Base-by-base conservation (phyloP, 2,329 filamentous ascomycete genomes). In the Nemania abortiva region DNA sequence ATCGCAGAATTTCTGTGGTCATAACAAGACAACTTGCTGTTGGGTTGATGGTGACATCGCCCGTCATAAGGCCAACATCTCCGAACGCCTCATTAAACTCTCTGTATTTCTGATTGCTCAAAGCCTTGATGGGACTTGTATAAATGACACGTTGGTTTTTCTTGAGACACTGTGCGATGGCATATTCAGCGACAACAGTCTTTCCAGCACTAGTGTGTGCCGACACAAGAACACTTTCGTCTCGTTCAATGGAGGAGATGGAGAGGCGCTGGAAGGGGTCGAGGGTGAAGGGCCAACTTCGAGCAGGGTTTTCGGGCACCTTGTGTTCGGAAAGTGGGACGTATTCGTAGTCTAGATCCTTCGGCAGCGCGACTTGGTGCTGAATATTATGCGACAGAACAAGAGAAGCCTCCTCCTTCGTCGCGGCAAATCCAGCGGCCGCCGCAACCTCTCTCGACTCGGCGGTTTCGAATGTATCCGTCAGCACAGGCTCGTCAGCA, bases 91-190 rank as follows among this genome's bases (percentile, higher is more conserved):
- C 93, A 74, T 92, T 91, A 81, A 99, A 99, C 79, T 99, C 96
- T 84, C 96, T 88, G 81, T 97, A 99, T 80, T 99, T 99, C 79
- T 99, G 96, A 82, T 99, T 99, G 82, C 95, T 98, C 76, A 99
- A 85, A 11, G 96, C 96, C 83, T 99, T 99, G 86, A 99, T 99
- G 1, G 96, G 96, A 87, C 95, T 98, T 9, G 96, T 99, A 83
- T 99, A 99, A 80, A 99, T 99, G 76, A 99, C 95, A 79, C 96
- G 89, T 84, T 99, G 96, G 82, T 98, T 98, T 80, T 94, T 93
- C 86, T 96, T 97, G 80, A 99, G 86, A 81, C 96, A 97, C 77
- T 99, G 96, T 18, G 97, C 96, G 79, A 99, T 97, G 22, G 96
- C 97, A 79, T 99, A 99, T 81, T 99, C 96, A 71, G 96, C 96